Conservation (phyloP, 2,329 filamentous ascomycete species). For the Trichophyton rubrum region DNA sequence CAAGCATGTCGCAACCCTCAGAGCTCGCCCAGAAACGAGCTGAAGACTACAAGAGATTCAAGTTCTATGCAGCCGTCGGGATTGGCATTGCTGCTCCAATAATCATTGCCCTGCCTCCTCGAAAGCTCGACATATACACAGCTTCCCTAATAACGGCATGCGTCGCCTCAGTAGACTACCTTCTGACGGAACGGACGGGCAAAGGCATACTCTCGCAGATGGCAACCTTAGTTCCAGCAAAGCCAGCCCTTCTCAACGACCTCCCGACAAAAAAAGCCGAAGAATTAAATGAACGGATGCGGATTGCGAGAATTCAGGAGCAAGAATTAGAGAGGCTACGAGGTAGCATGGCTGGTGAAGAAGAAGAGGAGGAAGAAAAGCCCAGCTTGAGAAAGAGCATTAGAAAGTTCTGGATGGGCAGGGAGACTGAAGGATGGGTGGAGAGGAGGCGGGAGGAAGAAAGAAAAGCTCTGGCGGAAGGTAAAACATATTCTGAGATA, state of each 20-base stretch:
- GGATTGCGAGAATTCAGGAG: constrained; percentile 8
- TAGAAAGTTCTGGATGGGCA: constrained; percentile 22
- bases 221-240: not conserved
- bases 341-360: constrained; percentile 21
- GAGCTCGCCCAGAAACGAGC: constrained; percentile 16
- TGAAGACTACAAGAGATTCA: constrained; percentile 30
- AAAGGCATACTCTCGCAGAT: constrained; percentile 26
- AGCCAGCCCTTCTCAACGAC: constrained; percentile 8
- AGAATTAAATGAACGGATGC: constrained; percentile 13
- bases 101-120: constrained; percentile 45
- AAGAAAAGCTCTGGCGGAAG: constrained; percentile 25
- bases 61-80: constrained; percentile 28
- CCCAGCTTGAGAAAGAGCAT: constrained; percentile 11
- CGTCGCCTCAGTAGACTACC: constrained; percentile 39
- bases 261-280: constrained; percentile 16
- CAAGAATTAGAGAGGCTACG: constrained; percentile 5
- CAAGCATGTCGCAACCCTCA: constrained; percentile 4
- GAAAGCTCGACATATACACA: constrained; percentile 51
- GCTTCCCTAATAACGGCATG: constrained; percentile 40
- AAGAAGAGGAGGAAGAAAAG: constrained; percentile 12
- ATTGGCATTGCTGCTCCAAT: constrained; percentile 42
- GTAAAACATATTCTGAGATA: constrained; percentile 34
- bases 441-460: constrained; percentile 30
- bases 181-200: constrained; percentile 32
- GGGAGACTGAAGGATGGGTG: constrained; percentile 29